Percentiles rank a stretch among this genome's conserved stretches.
Conservation (phyloP, 1,139 yeast genomes). For the Spencermartinsiella ligniputridi region DNA sequence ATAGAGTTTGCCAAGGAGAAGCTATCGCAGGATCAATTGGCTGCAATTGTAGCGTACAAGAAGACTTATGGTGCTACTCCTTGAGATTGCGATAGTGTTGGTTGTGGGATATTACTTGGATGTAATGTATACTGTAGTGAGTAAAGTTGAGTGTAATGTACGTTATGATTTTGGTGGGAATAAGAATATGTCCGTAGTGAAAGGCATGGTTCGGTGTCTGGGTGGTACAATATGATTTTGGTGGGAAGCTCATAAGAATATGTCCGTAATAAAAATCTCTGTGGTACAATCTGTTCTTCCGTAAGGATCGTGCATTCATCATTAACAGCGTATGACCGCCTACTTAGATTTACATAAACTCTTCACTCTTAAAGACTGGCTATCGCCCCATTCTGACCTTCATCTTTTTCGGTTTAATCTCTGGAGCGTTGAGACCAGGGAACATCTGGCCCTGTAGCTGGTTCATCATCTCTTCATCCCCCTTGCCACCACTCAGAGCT, state of each 20-base stretch:
- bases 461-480: conserved; percentile 60
- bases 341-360: too few species aligned
- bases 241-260: too few species aligned
- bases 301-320: too few species aligned
- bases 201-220: too few species aligned
- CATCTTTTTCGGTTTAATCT: conserved; percentile 25
- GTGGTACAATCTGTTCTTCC: too few species aligned
- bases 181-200: too few species aligned
- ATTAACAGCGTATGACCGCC: too few species aligned
- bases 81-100: too few species aligned
- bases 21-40: conserved; percentile 41
- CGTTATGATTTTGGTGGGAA: background rate
- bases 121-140: background rate
- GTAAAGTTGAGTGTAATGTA: background rate
- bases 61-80: conserved; percentile 24
- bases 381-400: conserved; percentile 19
- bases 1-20: conserved; percentile 51
- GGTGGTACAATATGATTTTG: too few species aligned
- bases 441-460: conserved; percentile 35
- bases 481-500: conserved; percentile 78
- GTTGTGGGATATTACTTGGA: background rate
- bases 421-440: conserved; percentile 28
- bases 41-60: conserved; percentile 34
- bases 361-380: too few species aligned
- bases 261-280: too few species aligned